These are phyloP conservation scores for Dunaliella primolecta DNA, from an alignment of 139 green algal genomes.

Conservation along the genomic window DNA sequence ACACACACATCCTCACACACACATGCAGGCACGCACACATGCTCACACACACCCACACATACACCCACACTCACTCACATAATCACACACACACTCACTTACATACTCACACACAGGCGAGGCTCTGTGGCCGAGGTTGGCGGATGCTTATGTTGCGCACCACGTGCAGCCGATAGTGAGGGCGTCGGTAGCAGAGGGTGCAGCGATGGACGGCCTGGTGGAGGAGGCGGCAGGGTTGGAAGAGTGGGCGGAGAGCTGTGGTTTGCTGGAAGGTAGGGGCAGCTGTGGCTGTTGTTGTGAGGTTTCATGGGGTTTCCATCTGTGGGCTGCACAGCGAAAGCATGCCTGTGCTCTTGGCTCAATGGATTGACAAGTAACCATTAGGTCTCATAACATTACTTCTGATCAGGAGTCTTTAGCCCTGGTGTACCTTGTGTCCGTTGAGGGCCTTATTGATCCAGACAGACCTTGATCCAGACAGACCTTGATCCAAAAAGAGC, in stretches of 20 bases:
- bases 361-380: too few species aligned
- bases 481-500: too few species aligned
- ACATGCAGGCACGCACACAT: neutral
- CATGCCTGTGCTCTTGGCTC: too few species aligned
- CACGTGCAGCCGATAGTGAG: neutral
- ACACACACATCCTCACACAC: neutral
- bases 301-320: too few species aligned
- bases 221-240: constrained; percentile 1
- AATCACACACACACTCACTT: neutral
- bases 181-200: neutral
- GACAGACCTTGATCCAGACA: too few species aligned
- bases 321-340: too few species aligned
- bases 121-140: neutral
- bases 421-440: too few species aligned
- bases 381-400: too few species aligned
- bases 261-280: neutral
- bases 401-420: too few species aligned
- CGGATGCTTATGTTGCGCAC: neutral
- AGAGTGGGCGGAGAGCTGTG: constrained; percentile 10
- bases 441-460: too few species aligned
- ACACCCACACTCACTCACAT: neutral
- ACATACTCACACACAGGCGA: neutral
- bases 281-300: neutral
- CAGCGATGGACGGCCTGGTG: neutral
- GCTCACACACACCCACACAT: neutral